phyloP scores from a whole-genome alignment of 805 yeast species.

The Wilhelminamyces savonicus region DNA sequence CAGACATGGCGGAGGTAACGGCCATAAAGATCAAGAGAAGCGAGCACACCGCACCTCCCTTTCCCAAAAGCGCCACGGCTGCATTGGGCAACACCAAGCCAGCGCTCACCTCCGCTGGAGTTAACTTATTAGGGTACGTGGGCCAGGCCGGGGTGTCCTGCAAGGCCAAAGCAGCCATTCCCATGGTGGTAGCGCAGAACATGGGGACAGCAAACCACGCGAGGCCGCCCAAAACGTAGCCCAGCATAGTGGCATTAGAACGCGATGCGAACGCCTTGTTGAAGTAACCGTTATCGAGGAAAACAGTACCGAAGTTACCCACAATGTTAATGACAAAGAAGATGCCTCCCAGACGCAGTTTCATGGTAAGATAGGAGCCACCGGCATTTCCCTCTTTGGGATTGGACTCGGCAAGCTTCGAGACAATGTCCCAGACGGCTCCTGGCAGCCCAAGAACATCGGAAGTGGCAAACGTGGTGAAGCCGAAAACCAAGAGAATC shows the following conservation, averaged over 20 bases:
- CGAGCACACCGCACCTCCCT: constrained; percentile 82
- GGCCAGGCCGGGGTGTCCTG: constrained; percentile 71
- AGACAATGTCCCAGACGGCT: constrained; percentile 67
- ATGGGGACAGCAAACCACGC: constrained; percentile 92
- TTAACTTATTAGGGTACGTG: constrained; percentile 63
- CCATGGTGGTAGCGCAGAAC: constrained; percentile 77
- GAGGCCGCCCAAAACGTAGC: constrained; percentile 81
- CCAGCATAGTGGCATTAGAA: constrained; percentile 81
- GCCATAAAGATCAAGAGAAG: constrained; percentile 83
- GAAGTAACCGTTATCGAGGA: constrained; percentile 83
- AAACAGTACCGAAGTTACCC: constrained; percentile 87
- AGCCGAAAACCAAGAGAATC: constrained; percentile 75
- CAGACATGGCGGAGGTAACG: constrained; percentile 86
- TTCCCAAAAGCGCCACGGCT: constrained; percentile 79
- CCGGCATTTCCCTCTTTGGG: constrained; percentile 78
- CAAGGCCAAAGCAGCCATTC: constrained; percentile 73
- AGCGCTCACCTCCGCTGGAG: constrained; percentile 66
- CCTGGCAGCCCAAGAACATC: constrained; percentile 75
- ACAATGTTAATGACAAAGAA: constrained; percentile 82
- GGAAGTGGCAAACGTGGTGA: constrained; percentile 70
- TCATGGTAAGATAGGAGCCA: constrained; percentile 86
- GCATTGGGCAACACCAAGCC: constrained; percentile 77
- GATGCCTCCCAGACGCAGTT: constrained; percentile 79
- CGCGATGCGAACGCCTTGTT: constrained; percentile 83
- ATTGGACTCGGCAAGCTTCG: constrained; percentile 47